These are phyloP conservation scores for Tagetes patula DNA, from an alignment of 129 eudicot species.

Conservation along the genomic window DNA sequence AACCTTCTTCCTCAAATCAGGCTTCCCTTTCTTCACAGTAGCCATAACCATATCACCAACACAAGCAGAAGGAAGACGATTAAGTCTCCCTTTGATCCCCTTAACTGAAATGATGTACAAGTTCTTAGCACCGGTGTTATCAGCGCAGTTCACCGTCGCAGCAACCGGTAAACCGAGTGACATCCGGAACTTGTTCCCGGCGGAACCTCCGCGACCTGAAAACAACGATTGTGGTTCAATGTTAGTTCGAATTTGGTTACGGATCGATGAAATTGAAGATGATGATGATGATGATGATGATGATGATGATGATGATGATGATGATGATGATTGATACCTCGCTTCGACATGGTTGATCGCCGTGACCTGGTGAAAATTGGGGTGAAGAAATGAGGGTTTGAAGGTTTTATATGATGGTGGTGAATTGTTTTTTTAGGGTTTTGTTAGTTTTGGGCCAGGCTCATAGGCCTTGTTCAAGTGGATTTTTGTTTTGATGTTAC, in stretches of 20 bases:
- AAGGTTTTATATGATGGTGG: constrained; percentile 22
- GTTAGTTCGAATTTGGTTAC: not conserved
- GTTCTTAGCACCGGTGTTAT: constrained; percentile 91
- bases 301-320: not conserved
- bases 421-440: constrained; percentile 22
- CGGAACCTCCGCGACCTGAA: constrained; percentile 94
- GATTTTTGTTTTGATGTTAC: not conserved
- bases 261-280: not conserved
- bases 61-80: constrained; percentile 86
- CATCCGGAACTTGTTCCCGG: constrained; percentile 96
- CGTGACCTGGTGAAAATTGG: constrained; percentile 22
- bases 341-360: constrained; percentile 58
- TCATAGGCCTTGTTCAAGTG: not conserved
- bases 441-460: constrained; percentile 26
- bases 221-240: not conserved
- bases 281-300: not conserved
- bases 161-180: constrained; percentile 98
- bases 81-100: constrained; percentile 79
- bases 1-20: constrained; percentile 96
- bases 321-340: constrained; percentile 38
- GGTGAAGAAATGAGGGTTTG: constrained; percentile 5
- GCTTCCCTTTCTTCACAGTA: constrained; percentile 96
- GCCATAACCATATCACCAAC: constrained; percentile 99
- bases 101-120: constrained; percentile 86
- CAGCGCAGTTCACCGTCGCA: constrained; percentile 95